Conservation (phyloP, 1,284 basidiomycete genomes). For the Ceratobasidium sp. region DNA sequence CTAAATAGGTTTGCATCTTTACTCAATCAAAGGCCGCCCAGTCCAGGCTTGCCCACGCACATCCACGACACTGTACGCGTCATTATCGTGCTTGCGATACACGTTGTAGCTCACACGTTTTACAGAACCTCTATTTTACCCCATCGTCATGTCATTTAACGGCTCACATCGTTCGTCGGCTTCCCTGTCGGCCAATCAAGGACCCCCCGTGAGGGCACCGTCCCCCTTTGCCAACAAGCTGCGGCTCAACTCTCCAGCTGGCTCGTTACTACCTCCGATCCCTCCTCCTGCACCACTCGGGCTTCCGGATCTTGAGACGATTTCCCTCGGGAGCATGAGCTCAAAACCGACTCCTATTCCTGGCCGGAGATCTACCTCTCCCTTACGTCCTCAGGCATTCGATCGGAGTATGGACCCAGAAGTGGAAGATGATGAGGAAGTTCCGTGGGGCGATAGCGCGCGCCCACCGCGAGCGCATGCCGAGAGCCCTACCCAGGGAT, state of each 20-base stretch:
- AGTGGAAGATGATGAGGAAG: conserved; percentile 32
- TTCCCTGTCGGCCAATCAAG: conserved; percentile 23
- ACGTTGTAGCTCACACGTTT: conserved; percentile 42
- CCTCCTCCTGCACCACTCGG: conserved; percentile 40
- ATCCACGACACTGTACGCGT: conserved; percentile 33
- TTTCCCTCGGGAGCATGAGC: conserved; percentile 25
- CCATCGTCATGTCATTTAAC: conserved; percentile 31
- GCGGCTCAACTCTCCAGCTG: conserved; percentile 17
- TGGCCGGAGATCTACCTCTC: conserved; percentile 23
- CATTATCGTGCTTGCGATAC: background rate
- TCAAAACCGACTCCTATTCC: conserved; percentile 38
- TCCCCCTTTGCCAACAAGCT: conserved; percentile 44
- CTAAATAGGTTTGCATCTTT: conserved; percentile 21
- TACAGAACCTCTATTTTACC: conserved; percentile 23
- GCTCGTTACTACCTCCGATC: conserved; percentile 25
- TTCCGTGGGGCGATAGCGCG: conserved; percentile 23
- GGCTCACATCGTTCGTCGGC: conserved; percentile 32
- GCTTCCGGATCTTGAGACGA: conserved; percentile 32
- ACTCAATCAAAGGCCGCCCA: background rate
- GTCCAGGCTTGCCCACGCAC: background rate
- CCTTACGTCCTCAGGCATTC: conserved; percentile 28
- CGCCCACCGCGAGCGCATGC: background rate
- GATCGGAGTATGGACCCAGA: conserved; percentile 43
- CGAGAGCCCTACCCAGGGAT: background rate
- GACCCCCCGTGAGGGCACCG: conserved; percentile 12